phyloP scores from a whole-genome alignment of 768 basidiomycete genomes.

The Phlebiopsis flavidoalba region DNA sequence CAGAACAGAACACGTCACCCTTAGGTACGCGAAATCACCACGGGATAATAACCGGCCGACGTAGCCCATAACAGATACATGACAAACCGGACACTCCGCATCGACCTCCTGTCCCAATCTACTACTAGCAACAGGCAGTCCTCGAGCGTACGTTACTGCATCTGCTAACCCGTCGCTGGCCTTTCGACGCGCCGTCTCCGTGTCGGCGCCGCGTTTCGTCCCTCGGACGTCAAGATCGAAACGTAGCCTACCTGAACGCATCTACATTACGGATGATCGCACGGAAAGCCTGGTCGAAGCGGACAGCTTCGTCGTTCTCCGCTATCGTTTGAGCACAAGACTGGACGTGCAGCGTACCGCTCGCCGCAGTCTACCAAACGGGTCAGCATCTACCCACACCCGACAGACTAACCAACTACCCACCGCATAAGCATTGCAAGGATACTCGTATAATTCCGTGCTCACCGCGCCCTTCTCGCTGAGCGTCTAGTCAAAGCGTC shows the following conservation, averaged over 20 bases:
- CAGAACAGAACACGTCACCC: constrained; percentile 39
- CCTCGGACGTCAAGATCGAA: constrained; percentile 17
- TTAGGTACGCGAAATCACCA: constrained; percentile 72
- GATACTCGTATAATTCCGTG: constrained; percentile 82
- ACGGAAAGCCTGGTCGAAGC: constrained; percentile 35
- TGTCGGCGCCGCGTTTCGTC: not conserved
- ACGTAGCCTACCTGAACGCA: no score
- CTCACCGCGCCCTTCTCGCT: constrained; percentile 73
- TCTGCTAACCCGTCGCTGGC: not conserved
- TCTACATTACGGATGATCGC: no score
- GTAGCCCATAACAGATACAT: constrained; percentile 79
- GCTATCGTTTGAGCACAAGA: no score
- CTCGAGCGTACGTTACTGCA: constrained; percentile 48
- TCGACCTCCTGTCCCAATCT: constrained; percentile 42
- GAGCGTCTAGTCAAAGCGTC: constrained; percentile 77
- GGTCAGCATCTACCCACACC: not conserved
- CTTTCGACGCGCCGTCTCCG: not conserved
- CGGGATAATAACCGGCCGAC: constrained; percentile 61
- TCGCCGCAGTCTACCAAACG: constrained; percentile 67
- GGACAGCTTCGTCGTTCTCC: constrained; percentile 33
- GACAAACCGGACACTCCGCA: constrained; percentile 77
- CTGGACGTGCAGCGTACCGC: constrained; percentile 85
- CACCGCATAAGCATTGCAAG: constrained; percentile 94
- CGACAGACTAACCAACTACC: constrained; percentile 9
- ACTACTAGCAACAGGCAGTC: constrained; percentile 62